phyloP scores from a whole-genome alignment of 768 basidiomycete genomes.

The Lyophyllum shimeji region DNA sequence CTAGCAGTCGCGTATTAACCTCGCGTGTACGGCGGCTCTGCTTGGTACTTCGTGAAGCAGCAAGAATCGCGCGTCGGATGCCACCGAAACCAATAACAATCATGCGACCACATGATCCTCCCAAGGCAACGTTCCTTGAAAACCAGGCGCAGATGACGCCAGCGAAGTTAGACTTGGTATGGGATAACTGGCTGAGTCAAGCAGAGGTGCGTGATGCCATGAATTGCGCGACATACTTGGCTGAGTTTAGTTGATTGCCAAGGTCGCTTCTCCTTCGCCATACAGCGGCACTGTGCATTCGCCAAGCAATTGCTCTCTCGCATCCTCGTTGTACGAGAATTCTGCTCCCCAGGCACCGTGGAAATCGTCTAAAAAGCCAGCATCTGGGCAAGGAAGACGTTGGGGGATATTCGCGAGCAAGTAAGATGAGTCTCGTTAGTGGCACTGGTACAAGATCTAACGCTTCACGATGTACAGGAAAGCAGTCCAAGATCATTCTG shows the following conservation, averaged over 20 bases:
- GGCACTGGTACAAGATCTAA: background rate
- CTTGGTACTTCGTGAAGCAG: no score
- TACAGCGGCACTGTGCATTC: background rate
- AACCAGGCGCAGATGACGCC: slow-evolving; percentile 1
- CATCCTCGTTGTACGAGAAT: background rate
- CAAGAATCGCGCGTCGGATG: background rate
- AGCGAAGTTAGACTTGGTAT: slow-evolving; percentile 8
- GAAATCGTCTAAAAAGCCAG: background rate
- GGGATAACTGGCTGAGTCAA: slow-evolving; percentile 9
- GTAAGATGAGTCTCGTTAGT: background rate
- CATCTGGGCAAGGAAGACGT: slow-evolving; percentile 1
- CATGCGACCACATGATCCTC: background rate
- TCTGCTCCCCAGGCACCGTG: background rate
- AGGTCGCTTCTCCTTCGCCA: slow-evolving; percentile 1
- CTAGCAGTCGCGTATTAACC: background rate
- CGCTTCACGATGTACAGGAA: background rate
- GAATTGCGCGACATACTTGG: background rate
- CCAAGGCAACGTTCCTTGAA: slow-evolving; percentile 3
- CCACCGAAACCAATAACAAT: background rate
- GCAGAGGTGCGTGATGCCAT: background rate
- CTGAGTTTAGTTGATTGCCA: background rate
- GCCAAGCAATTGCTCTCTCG: background rate
- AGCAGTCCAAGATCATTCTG: background rate
- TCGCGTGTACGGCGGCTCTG: background rate
- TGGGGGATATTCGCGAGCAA: slow-evolving; percentile 10